Evolutionary conservation across 2,329 filamentous ascomycete species (phyloP).

Genomic region (Elsinoe perseae): DNA sequence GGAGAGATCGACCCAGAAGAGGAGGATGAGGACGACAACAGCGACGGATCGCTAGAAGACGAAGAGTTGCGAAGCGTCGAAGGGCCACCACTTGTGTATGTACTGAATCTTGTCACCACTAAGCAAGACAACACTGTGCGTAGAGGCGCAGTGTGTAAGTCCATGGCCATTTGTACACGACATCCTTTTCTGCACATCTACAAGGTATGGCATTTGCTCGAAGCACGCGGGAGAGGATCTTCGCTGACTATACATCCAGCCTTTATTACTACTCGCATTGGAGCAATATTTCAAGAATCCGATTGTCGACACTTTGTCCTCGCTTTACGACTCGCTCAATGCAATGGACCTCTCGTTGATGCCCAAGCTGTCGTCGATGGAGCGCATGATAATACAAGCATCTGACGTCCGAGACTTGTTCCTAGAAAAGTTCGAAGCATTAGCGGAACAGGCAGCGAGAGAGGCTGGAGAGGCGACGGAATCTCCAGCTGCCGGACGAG

Average conservation of each 20-base stretch:
- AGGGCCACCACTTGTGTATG: constrained; percentile 89
- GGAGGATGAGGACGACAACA: constrained; percentile 43
- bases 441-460: constrained; percentile 73
- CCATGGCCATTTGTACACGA: constrained; percentile 97
- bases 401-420: constrained; percentile 95
- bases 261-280: constrained; percentile 77
- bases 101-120: constrained; percentile 94
- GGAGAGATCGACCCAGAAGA: constrained; percentile 40
- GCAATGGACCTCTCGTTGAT: constrained; percentile 93
- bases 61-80: constrained; percentile 55
- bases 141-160: constrained; percentile 88
- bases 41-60: constrained; percentile 36
- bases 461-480: constrained; percentile 28
- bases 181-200: constrained; percentile 98
- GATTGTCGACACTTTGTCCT: constrained; percentile 74
- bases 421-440: constrained; percentile 92
- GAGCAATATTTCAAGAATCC: constrained; percentile 97
- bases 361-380: constrained; percentile 74
- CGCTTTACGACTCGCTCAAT: constrained; percentile 88
- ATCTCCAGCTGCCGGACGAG: constrained; percentile 18
- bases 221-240: neutral
- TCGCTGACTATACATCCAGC: constrained; percentile 42
- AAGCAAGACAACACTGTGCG: constrained; percentile 92
- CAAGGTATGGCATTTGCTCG: constrained; percentile 54
- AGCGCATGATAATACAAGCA: constrained; percentile 76